phyloP scores from a whole-genome alignment of 2,329 filamentous ascomycete genomes.

The Aspergillus fumigatiaffinis region DNA sequence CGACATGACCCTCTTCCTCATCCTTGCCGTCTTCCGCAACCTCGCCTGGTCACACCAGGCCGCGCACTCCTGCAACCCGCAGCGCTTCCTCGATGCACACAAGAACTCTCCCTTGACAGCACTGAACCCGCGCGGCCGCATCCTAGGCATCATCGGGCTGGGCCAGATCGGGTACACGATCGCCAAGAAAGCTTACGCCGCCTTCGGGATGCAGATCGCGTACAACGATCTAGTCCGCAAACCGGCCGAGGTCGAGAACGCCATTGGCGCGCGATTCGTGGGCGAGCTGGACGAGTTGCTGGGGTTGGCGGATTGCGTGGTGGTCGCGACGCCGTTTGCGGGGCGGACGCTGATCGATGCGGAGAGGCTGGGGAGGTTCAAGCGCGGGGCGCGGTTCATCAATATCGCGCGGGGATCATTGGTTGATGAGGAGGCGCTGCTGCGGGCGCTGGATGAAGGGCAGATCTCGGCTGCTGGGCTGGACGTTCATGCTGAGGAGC shows the following conservation, averaged over 20 bases:
- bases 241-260: constrained; percentile 33
- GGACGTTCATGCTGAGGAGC: constrained; percentile 55
- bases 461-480: constrained; percentile 47
- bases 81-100: constrained; percentile 57
- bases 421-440: constrained; percentile 48
- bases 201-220: constrained; percentile 63
- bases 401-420: constrained; percentile 52
- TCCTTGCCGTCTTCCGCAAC: constrained; percentile 66
- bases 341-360: constrained; percentile 41
- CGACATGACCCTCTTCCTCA: constrained; percentile 65
- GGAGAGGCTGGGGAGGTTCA: constrained; percentile 45
- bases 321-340: constrained; percentile 46
- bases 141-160: constrained; percentile 65
- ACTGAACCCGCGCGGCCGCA: constrained; percentile 59
- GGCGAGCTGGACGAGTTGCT: constrained; percentile 43
- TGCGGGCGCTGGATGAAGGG: constrained; percentile 45
- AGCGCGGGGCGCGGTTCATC: constrained; percentile 45
- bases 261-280: constrained; percentile 40
- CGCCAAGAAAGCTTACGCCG: constrained; percentile 54
- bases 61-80: constrained; percentile 45
- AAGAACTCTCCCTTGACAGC: constrained; percentile 55
- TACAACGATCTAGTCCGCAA: constrained; percentile 51
- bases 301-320: constrained; percentile 41
- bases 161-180: constrained; percentile 63
- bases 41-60: constrained; percentile 62